Evolutionary conservation across 768 basidiomycete genomes (phyloP).

Genomic region (Postia placenta): DNA sequence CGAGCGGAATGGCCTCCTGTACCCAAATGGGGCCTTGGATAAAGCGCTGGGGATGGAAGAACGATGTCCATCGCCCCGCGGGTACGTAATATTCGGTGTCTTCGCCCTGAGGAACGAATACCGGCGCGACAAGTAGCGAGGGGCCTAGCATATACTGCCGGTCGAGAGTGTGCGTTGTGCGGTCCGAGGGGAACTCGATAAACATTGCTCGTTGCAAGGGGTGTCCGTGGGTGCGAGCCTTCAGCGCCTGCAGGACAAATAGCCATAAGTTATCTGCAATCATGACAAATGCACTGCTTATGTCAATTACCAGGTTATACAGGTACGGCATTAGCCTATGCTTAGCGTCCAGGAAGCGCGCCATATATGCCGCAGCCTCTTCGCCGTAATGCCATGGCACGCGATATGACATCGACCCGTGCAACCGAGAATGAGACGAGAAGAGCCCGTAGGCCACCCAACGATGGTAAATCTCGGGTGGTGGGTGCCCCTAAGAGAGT

Average conservation of each 20-base stretch:
- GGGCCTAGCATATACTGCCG: constrained; percentile 57
- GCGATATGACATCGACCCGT: constrained; percentile 68
- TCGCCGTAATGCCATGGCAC: constrained; percentile 76
- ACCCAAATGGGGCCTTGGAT: constrained; percentile 58
- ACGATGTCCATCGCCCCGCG: constrained; percentile 54
- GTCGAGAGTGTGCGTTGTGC: constrained; percentile 54
- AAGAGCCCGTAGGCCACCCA: constrained; percentile 77
- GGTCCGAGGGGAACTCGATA: constrained; percentile 54
- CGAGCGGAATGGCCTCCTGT: constrained; percentile 53
- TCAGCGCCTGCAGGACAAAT: constrained; percentile 49
- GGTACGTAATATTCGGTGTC: constrained; percentile 57
- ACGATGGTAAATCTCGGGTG: constrained; percentile 63
- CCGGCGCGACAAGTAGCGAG: constrained; percentile 55
- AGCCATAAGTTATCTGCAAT: background rate
- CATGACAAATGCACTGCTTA: background rate
- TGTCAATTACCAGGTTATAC: constrained; percentile 45
- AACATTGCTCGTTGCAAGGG: constrained; percentile 64
- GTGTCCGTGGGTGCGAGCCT: constrained; percentile 45
- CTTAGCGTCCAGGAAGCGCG: constrained; percentile 55
- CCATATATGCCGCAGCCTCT: constrained; percentile 59
- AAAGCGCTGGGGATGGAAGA: constrained; percentile 48
- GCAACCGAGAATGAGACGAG: constrained; percentile 69
- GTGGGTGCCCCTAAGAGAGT: constrained; percentile 49
- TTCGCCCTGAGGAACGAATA: constrained; percentile 48
- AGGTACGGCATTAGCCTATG: constrained; percentile 74